These are phyloP conservation scores for Solanum rostratum DNA, from an alignment of 257 asterid species.

Conservation along the genomic window DNA sequence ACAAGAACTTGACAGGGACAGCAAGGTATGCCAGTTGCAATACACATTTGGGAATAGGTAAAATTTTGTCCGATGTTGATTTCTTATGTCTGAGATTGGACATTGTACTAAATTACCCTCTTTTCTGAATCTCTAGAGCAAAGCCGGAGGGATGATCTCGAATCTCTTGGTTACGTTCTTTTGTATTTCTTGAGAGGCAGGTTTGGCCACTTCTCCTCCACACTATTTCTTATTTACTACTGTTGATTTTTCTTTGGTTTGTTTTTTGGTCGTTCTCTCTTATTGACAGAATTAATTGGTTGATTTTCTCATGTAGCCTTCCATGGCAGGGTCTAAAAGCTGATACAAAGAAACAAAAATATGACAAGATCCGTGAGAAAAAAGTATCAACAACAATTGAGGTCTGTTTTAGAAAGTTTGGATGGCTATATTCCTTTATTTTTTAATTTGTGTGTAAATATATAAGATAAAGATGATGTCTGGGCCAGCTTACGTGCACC, in stretches of 20 bases:
- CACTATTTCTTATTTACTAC: background rate
- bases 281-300: background rate
- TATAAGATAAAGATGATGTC: background rate
- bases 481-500: background rate
- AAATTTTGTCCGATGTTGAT: background rate
- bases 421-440: background rate
- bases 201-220: background rate
- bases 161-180: conserved; percentile 41
- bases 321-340: conserved; percentile 42
- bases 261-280: background rate
- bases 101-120: background rate
- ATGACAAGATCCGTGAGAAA: conserved; percentile 32
- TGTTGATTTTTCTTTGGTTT: background rate
- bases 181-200: conserved; percentile 38
- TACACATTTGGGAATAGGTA: conserved; percentile 12
- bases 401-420: conserved; percentile 7
- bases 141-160: conserved; percentile 42
- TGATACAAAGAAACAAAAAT: conserved; percentile 31
- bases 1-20: conserved; percentile 6
- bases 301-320: conserved; percentile 15
- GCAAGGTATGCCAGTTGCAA: conserved; percentile 14
- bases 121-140: conserved; percentile 18
- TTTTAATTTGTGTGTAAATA: background rate
- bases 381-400: conserved; percentile 34
- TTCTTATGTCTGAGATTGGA: background rate